Conservation (phyloP, 768 basidiomycete genomes). For the Amylocystis lapponica region DNA sequence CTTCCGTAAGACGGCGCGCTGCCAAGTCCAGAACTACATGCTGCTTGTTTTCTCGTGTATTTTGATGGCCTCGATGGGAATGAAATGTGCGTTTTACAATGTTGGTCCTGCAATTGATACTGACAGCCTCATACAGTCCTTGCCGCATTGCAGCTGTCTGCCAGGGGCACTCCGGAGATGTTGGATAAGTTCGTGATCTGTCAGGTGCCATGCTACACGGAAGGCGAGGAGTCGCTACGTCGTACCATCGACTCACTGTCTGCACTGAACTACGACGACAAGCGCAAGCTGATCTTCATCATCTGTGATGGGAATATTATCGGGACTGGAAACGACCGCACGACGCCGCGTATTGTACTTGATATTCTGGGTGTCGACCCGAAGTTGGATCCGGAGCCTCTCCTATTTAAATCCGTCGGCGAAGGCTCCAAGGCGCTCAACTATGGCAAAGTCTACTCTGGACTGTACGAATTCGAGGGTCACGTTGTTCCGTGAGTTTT, state of each 20-base stretch:
- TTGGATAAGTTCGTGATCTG: conserved; percentile 94
- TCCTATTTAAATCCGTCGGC: conserved; percentile 87
- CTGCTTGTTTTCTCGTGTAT: conserved; percentile 70
- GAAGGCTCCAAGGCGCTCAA: conserved; percentile 88
- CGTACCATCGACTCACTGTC: conserved; percentile 90
- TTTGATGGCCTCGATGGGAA: conserved; percentile 67
- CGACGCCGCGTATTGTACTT: conserved; percentile 87
- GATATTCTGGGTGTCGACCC: conserved; percentile 93
- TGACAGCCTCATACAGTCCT: conserved; percentile 51
- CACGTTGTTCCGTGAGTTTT: conserved; percentile 85
- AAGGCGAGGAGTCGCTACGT: conserved; percentile 91
- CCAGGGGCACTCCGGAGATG: conserved; percentile 81
- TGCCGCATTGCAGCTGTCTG: conserved; percentile 77
- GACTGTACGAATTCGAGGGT: conserved; percentile 89
- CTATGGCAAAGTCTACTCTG: conserved; percentile 94
- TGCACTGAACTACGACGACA: conserved; percentile 88
- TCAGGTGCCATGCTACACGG: conserved; percentile 93
- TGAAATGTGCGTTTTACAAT: conserved; percentile 67
- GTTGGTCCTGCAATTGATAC: too few relatives aligned
- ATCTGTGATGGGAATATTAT: conserved; percentile 97
- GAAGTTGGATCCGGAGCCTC: conserved; percentile 83
- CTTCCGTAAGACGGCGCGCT: conserved; percentile 72
- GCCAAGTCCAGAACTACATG: conserved; percentile 81
- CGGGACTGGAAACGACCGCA: conserved; percentile 87
- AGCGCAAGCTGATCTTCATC: conserved; percentile 88